Percentiles rank a stretch among this genome's conserved stretches.
phyloP scores from a whole-genome alignment of 192 early-diverging fungal species.

The Coemansia sp. region DNA sequence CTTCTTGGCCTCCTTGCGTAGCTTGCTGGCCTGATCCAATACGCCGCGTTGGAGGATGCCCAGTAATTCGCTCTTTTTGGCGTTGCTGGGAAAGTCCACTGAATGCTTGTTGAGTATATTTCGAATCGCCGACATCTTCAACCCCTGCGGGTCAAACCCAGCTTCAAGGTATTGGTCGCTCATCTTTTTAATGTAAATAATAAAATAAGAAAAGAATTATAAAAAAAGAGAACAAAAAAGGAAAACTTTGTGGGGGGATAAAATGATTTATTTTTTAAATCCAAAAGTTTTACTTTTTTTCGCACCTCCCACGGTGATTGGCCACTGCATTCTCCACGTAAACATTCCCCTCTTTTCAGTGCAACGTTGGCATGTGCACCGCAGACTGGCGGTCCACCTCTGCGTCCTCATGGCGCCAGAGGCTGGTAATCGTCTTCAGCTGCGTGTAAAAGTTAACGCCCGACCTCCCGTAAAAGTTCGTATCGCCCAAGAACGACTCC shows the following conservation, averaged over 20 bases:
- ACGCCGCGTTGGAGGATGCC: slow-evolving; percentile 21
- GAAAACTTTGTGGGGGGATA: not conserved
- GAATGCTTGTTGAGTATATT: slow-evolving; percentile 41
- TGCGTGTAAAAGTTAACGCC: slow-evolving; percentile 88
- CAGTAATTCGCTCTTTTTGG: slow-evolving; percentile 47
- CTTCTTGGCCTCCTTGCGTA: slow-evolving; percentile 44
- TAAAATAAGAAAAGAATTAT: slow-evolving; percentile 9
- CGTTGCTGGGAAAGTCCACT: slow-evolving; percentile 38
- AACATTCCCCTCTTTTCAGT: slow-evolving; percentile 32
- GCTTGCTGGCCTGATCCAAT: slow-evolving; percentile 19
- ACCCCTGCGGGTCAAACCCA: slow-evolving; percentile 45
- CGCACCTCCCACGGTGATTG: not conserved
- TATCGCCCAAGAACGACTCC: slow-evolving; percentile 89
- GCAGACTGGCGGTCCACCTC: slow-evolving; percentile 56
- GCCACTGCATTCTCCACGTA: slow-evolving; percentile 7
- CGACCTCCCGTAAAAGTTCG: slow-evolving; percentile 88
- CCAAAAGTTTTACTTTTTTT: slow-evolving; percentile 17
- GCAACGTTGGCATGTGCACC: slow-evolving; percentile 89
- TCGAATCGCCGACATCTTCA: slow-evolving; percentile 41
- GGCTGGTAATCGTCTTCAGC: slow-evolving; percentile 91
- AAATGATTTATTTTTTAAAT: too few relatives aligned
- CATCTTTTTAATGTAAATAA: slow-evolving; percentile 12
- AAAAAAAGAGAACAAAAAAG: slow-evolving; percentile 1
- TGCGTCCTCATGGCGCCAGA: slow-evolving; percentile 91
- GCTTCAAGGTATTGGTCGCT: slow-evolving; percentile 34